Conservation (phyloP, 148 eudicot species). For the Arctostaphylos glauca region DNA sequence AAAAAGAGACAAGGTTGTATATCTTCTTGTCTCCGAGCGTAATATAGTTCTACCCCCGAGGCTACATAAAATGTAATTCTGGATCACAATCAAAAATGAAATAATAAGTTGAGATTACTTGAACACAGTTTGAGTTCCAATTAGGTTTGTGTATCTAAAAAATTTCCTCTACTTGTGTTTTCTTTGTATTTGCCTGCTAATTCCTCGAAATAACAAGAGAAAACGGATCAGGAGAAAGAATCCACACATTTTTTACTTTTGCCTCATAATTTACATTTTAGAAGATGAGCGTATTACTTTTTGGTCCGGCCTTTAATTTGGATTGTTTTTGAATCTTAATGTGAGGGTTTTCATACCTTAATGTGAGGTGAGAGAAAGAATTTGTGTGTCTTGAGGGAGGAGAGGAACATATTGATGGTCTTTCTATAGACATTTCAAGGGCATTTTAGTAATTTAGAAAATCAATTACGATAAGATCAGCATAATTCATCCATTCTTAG, state of each 20-base stretch:
- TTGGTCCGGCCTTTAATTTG: too few relatives aligned
- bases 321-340: too few relatives aligned
- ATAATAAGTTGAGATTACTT: constrained; percentile 6
- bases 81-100: constrained; percentile 11
- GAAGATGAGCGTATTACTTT: too few relatives aligned
- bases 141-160: neutral
- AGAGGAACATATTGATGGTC: too few relatives aligned
- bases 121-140: neutral
- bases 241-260: neutral
- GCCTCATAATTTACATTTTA: neutral
- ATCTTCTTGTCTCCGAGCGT: constrained; percentile 31
- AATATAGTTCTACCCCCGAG: constrained; percentile 11
- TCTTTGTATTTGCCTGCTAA: neutral
- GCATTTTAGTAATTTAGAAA: too few relatives aligned
- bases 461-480: too few relatives aligned
- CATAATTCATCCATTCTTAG: too few relatives aligned
- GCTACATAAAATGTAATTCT: constrained; percentile 23
- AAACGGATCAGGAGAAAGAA: neutral
- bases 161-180: neutral
- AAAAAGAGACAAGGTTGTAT: constrained; percentile 29
- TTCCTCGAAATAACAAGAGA: neutral
- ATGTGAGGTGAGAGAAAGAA: too few relatives aligned
- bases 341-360: too few relatives aligned
- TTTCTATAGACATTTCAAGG: too few relatives aligned
- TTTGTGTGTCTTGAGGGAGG: too few relatives aligned